Evolutionary conservation across 805 yeast genomes (phyloP).

Genomic region (Cyberlindnera nakhonratchasimensis): DNA sequence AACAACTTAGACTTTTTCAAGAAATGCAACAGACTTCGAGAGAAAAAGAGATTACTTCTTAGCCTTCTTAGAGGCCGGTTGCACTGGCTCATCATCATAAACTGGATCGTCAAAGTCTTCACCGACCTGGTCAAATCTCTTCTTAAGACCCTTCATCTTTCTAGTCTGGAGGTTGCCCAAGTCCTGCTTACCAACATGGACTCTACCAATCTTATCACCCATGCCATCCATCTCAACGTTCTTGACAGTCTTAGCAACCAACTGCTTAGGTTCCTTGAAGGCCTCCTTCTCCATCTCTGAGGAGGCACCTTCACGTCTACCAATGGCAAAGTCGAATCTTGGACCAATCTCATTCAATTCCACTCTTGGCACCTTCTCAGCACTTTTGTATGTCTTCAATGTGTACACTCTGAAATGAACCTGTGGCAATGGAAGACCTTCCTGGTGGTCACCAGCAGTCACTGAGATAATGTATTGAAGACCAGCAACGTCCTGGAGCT

Average conservation of each 20-base stretch:
- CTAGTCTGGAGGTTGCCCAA: conserved; percentile 87
- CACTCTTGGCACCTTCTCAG: conserved; percentile 88
- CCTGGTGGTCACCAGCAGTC: conserved; percentile 72
- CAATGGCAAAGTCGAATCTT: conserved; percentile 86
- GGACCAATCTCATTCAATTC: conserved; percentile 96
- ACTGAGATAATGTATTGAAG: conserved; percentile 86
- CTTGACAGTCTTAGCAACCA: conserved; percentile 81
- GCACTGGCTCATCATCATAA: conserved; percentile 38
- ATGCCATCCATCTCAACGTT: conserved; percentile 79
- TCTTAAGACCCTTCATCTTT: conserved; percentile 97
- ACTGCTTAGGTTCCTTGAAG: conserved; percentile 69
- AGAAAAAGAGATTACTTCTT: conserved; percentile 13
- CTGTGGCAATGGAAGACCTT: conserved; percentile 64
- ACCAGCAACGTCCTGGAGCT: conserved; percentile 89
- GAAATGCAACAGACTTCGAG: conserved; percentile 1
- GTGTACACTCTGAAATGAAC: conserved; percentile 90
- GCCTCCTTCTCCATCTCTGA: conserved; percentile 94
- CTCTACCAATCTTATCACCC: conserved; percentile 97
- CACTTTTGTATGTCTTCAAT: conserved; percentile 74
- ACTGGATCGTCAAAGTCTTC: conserved; percentile 49
- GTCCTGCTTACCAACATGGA: conserved; percentile 96
- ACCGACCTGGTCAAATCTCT: conserved; percentile 70
- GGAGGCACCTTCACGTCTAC: conserved; percentile 77
- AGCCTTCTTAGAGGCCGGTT: conserved; percentile 33
- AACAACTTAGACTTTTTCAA: not conserved